phyloP scores from a whole-genome alignment of 2,329 filamentous ascomycete genomes.

The Ophiocordyceps camponoti-saundersi region DNA sequence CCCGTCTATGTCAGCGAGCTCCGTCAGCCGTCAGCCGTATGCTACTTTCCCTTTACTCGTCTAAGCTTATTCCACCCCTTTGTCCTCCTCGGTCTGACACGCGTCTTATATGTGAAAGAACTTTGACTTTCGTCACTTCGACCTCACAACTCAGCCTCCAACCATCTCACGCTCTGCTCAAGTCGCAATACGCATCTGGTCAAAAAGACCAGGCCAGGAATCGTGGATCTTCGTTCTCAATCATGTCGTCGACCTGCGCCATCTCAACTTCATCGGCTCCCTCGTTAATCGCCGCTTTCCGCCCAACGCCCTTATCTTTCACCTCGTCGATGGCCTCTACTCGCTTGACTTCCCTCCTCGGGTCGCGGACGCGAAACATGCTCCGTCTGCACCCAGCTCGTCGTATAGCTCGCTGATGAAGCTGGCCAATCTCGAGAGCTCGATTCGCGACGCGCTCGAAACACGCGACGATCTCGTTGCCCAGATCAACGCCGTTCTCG shows the following conservation, averaged over 20 bases:
- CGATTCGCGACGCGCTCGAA: conserved; percentile 73
- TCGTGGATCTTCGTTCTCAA: conserved; percentile 51
- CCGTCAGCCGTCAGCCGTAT: conserved; percentile 53
- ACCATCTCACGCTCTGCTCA: conserved; percentile 46
- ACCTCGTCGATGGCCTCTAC: conserved; percentile 76
- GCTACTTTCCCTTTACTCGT: not conserved
- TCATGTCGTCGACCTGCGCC: conserved; percentile 51
- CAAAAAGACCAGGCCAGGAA: conserved; percentile 31
- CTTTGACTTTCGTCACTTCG: conserved; percentile 76
- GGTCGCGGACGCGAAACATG: conserved; percentile 32
- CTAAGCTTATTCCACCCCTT: not conserved
- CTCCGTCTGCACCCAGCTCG: conserved; percentile 42
- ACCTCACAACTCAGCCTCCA: conserved; percentile 47
- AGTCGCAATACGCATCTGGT: conserved; percentile 61
- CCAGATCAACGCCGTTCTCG: conserved; percentile 54
- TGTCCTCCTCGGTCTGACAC: not conserved
- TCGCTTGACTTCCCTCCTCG: conserved; percentile 50
- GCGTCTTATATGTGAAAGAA: conserved; percentile 31
- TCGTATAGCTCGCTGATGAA: conserved; percentile 83
- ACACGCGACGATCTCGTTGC: conserved; percentile 56
- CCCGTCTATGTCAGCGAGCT: conserved; percentile 87
- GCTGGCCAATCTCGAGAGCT: conserved; percentile 73
- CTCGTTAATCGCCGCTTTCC: conserved; percentile 58
- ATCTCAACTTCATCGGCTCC: conserved; percentile 62
- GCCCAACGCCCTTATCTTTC: conserved; percentile 68